Base-by-base conservation (phyloP, 305 asterid species). In the Euphrasia arctica region DNA sequence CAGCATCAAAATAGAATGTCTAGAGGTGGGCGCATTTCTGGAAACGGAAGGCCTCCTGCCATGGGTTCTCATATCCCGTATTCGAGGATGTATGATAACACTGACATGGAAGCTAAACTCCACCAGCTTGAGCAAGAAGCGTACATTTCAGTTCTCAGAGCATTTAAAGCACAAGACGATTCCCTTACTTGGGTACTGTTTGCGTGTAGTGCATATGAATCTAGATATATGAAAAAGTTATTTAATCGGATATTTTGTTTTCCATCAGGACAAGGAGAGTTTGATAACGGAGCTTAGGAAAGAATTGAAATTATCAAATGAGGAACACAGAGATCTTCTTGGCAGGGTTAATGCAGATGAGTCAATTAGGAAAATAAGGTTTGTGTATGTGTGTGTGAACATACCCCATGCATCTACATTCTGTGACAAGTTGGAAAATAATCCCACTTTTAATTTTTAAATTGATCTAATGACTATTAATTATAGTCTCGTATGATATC, bases 91-190 rank as follows among this genome's bases (percentile, higher is more conserved):
- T 73, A 78, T 58, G 86, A 80, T 31, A 87, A 83, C 39, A 70
- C 79, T 43, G 92, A 91, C 69, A 86, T 87, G 89, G 90, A 85
- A 78, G 74, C 84, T 67, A 78, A 79, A 73, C 86, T 91, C 72
- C 98, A 86, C 81, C 89, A 88, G 72, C 81, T 91, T 65, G 95
- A 89, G 85, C 91, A 85, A 77, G 96, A 91, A 70, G 98, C 96
- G 56, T 91, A 91, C 79, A 76, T 79, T 82, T 86, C 98, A 10
- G 82, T 89, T 79, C 77, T 91, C 71, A 78, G 96, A 79, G 98
- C 98, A 51, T 89, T 91, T 78, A 91, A 85, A 85, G 98, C 95
- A 60, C 98, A 91, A 81, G 87, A 83, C 48, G 98, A 89, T 85
- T 87, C 96, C 62, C 76, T 91, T 73, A 71, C 95, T 71, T 91